Base-by-base conservation (phyloP, 129 eudicot genomes). In the Artemisia argyi region DNA sequence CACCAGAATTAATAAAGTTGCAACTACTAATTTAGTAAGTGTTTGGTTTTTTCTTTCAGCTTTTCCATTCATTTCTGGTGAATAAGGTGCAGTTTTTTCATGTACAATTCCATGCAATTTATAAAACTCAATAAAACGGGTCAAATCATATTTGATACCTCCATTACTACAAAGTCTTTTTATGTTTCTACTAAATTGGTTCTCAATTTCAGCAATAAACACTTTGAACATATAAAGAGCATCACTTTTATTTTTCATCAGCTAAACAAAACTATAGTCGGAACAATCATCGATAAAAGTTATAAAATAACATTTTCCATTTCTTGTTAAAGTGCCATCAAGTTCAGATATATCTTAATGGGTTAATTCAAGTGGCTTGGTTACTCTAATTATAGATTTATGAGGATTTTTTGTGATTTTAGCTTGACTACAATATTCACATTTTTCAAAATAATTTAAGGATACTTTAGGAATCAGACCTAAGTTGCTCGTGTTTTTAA, bases 21-120 rank as follows among this genome's bases (percentile, higher is more conserved):
- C 69, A 61, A 73, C 69, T 60, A 61, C 14, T 3, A 28, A 22
- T 48, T 73, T 69, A 46, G 30, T 19, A 6, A 73, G 48, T 2
- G 77, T 73, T n/a, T 50, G 15, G 46, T 61, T 73, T 60, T 61
- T 73, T 17, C 15, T 7, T 46, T 60, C 26, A 24, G 26, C 26
- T 24, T 24, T 49, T 18, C 69, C 69, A 19, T 72, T 72, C 76
- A 72, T 72, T 44, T 59, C 58, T 18, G 68, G 76, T 19, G 67
- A 58, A 13, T 39, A 72, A 2, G 68, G 22, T 1, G 67, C 13
- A 57, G 46, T 72, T 8, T 72, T 28, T 72, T 24, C 76, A 60
- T 59, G 49, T 15, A 72, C 28, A 18, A 72, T 60, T 9, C 65
- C 65, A 19, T 13, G 24, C 0, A 13, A 7, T 14, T 35, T 54